Evolutionary conservation across 2,329 filamentous ascomycete species (phyloP), one percentile per base, ranked within the genome.

Genomic region (Arthrobotrys sphaeroides): DNA sequence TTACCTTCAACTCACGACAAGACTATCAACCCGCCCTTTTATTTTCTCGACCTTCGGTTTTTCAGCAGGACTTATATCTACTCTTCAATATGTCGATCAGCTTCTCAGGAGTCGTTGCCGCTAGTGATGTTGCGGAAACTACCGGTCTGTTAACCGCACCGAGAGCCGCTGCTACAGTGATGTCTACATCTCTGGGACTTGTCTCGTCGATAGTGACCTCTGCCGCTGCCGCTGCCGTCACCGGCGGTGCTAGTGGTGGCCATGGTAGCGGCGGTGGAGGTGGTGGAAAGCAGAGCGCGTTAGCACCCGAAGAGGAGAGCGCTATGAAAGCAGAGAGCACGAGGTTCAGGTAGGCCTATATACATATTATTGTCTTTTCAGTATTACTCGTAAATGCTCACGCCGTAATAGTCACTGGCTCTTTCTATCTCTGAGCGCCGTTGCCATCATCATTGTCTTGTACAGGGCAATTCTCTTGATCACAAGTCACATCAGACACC

Each of bases 261-360:
- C 60, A 51, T 18, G 51, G 45, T 22, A 24, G 28, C 12, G 47
- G 59, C 36, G 68, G 60, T 18, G 51, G 60, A 20, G 42, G 59
- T 22, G 57, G 28, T 33, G 67, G 59, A 18, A 24, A 38, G 20
- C 16, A 26, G 6, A 43, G 43, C 18, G 42, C 24, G 5, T 36
- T 66, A 16, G 43, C 70, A 10, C 53, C 69, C 22, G 62, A 47
- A 9, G 70, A 74, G 22, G 33, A 68, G 26, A 62, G 24, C 18
- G 70, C 70, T 51, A 74, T 74, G 70, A 61, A 74, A 20, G 70
- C 62, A 7, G 70, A 74, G 47, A 74, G 62, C 57, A 55, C 20
- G 6, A 74, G 62, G 9, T 74, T 74, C 62, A 74, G 70, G 70
- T 74, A 64, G 43, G 28, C 16, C 20, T 18, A 43, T 36, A 43